phyloP scores from a whole-genome alignment of 2,329 filamentous ascomycete species.

The Macrophomina phaseolina region DNA sequence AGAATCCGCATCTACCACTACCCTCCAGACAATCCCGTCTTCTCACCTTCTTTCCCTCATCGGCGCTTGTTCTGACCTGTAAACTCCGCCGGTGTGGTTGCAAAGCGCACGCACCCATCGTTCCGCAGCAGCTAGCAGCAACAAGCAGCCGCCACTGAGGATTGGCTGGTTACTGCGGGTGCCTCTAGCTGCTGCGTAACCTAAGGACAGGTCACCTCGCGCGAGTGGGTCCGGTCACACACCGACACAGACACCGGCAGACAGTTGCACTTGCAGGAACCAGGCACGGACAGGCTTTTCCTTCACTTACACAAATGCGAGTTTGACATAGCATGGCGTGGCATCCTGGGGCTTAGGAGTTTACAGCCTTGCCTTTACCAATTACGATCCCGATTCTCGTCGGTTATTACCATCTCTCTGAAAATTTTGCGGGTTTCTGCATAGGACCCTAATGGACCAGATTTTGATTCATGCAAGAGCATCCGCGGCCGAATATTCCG shows the following conservation, averaged over 20 bases:
- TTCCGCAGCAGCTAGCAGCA: constrained; percentile 16
- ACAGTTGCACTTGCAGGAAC: constrained; percentile 1
- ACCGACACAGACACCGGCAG: neutral
- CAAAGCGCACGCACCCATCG: constrained; percentile 6
- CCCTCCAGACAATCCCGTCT: neutral
- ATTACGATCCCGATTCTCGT: neutral
- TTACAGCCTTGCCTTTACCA: neutral
- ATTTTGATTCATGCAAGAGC: too few relatives aligned
- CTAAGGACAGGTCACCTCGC: constrained; percentile 17
- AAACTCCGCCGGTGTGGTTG: constrained; percentile 12
- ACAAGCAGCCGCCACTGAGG: constrained; percentile 15
- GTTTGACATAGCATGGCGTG: constrained; percentile 2
- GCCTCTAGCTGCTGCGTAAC: constrained; percentile 9
- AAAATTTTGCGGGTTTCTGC: too few relatives aligned
- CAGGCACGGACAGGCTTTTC: constrained; percentile 8
- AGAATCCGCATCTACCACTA: neutral
- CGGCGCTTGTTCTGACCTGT: neutral
- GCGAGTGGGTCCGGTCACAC: neutral
- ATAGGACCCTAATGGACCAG: too few relatives aligned
- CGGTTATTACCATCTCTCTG: neutral
- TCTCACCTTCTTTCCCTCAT: neutral
- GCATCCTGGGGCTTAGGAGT: neutral
- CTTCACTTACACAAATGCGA: constrained; percentile 1
- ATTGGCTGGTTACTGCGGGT: neutral
- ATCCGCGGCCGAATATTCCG: too few relatives aligned